Evolutionary conservation across 1,139 yeast genomes (phyloP), one percentile per base, ranked within the genome.

Genomic region (Pneumocystis murina): DNA sequence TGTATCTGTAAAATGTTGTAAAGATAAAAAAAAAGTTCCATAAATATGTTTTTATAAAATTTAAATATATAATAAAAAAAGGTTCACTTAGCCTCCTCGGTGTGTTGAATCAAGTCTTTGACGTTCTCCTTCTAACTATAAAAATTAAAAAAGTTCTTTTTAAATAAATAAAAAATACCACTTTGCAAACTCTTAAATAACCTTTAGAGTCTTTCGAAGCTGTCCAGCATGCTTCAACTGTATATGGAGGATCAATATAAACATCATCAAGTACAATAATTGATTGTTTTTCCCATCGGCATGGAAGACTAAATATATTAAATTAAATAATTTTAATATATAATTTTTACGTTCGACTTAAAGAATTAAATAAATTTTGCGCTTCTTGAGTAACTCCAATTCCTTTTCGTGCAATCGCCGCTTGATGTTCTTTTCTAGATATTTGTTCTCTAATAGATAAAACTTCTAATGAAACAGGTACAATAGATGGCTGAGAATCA

Each of bases 231-330:
- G 60, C 60, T 17, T 58, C 43, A 2, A 40, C 60, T 3, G 60
- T 58, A 40, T 58, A 58, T 5, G 60, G 60, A 24, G 60, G 60
- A 58, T 58, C 60, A 20, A 58, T 40, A 24, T 38, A 38, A 12
- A 58, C 30, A 14, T 58, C 60, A 36, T 58, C 60, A 4, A 58
- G 30, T 20, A 58, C 60, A 3, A 40, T 20, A 30, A 58, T 58
- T 12, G 43, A 38, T 12, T 58, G 41, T 20, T 40, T 40, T 38
- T 58, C 43, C 60, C 60, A 58, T 3, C 43, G 41, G 28, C 60
- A 58, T 12, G 60, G 60, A 38, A 58, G 60, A 58, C 60, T 58
- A 30, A 17, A 20, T 12, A 48, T 12, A 54, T 14, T 30, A 14
- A 54, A 54, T 54, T 14, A 43, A 24, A 43, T 20, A 3, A 43